Conservation (phyloP, 2,329 filamentous ascomycete genomes). For the Amylocarpus encephaloides region DNA sequence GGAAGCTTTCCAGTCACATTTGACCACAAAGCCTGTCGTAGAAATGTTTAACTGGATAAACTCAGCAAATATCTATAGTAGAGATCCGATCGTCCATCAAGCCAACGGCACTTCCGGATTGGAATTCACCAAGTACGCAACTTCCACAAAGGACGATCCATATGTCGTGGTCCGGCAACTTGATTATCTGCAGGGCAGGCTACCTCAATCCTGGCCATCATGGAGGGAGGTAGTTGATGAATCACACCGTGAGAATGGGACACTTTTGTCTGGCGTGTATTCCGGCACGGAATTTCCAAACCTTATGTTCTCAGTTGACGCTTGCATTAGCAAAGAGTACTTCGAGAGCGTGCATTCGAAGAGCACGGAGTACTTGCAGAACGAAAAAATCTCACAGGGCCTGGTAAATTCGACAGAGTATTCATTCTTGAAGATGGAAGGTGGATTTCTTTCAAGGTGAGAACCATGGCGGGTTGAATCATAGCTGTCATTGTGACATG, state of each 20-base stretch:
- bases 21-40: neutral
- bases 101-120: neutral
- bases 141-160: neutral
- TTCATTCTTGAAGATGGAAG: no score
- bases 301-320: neutral
- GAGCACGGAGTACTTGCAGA: neutral
- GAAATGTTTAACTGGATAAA: slow-evolving; percentile 6
- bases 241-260: neutral
- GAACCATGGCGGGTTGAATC: no score
- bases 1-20: neutral
- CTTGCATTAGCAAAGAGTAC: neutral
- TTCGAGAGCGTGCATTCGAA: neutral
- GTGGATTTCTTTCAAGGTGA: no score
- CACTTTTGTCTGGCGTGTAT: neutral
- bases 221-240: no score
- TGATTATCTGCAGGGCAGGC: neutral
- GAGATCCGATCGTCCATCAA: neutral
- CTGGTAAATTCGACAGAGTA: no score
- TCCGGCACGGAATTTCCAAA: neutral
- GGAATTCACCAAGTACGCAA: neutral
- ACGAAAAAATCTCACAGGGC: neutral
- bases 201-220: no score
- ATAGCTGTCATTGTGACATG: no score
- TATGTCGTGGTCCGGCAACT: neutral
- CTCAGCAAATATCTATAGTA: neutral